Base-by-base conservation (phyloP, 495 filamentous ascomycete genomes). In the Cudoniella acicularis region DNA sequence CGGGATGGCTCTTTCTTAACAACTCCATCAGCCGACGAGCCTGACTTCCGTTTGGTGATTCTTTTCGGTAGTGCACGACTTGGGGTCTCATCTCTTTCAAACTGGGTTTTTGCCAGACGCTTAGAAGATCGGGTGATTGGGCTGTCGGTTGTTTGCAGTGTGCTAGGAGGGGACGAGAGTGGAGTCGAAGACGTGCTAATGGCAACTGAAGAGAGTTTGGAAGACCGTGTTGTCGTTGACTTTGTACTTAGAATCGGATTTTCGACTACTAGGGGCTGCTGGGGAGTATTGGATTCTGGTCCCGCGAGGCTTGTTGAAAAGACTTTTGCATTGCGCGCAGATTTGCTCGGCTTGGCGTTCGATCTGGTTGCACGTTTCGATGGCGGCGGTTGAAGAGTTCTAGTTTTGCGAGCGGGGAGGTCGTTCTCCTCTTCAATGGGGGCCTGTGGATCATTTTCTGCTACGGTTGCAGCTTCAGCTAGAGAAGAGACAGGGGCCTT, bases 1-100 rank as follows among this genome's bases (percentile, higher is more conserved):
- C 60, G 36, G n/a, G 52, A 50, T n/a, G 49, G 25, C 27, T 20
- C 25, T 47, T 13, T 6, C 17, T 26, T 20, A 30, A 46, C 40
- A 49, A 17, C 45, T 13, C 23, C 36, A 18, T 13, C 2, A 45
- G 24, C 10, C 43, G 46, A 2, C 0, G 47, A 13, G 2, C n/a
- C n/a, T n/a, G 52, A 49, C 20, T 57, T 57, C 16, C 62, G 57
- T 41, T 61, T 64, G 2, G 22, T 25, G 2, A 49, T 54, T 13
- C 54, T 48, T 27, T 57, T 61, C 10, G 46, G 10, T 6, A 41
- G 25, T 23, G 21, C 17, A 9, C 8, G 43, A 46, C 4, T n/a
- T 9, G 18, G 43, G 8, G 43, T 46, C 43, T 21, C 13, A 9
- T 41, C 36, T 41, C 36, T 41, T 41, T 16, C 9, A 16, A 41